Conservation (phyloP, 495 filamentous ascomycete species). For the Penicillium macrosclerotiorum region DNA sequence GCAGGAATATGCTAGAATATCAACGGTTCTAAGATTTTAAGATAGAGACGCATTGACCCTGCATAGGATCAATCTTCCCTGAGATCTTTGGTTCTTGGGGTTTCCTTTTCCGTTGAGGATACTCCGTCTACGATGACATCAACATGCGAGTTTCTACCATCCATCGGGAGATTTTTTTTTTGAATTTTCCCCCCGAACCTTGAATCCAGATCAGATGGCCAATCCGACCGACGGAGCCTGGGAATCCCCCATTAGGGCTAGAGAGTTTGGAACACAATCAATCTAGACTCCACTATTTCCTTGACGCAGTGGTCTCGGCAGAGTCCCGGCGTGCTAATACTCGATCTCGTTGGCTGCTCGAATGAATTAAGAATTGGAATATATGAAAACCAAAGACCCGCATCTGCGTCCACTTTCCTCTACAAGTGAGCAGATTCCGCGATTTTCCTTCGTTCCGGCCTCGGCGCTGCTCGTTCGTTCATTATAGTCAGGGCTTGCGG, state of each 20-base stretch:
- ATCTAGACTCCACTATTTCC: slow-evolving; percentile 4
- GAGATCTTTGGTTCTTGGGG: too few relatives aligned
- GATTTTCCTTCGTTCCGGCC: background rate
- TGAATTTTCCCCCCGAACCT: background rate
- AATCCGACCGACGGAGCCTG: background rate
- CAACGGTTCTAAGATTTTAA: too few relatives aligned
- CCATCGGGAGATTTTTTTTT: too few relatives aligned
- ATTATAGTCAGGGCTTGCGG: slow-evolving; percentile 1
- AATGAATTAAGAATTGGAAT: background rate
- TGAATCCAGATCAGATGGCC: background rate
- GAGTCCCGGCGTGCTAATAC: background rate
- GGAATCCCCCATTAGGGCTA: background rate
- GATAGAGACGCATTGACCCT: too few relatives aligned
- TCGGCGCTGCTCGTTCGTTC: background rate
- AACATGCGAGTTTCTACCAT: too few relatives aligned
- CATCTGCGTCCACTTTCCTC: slow-evolving; percentile 10
- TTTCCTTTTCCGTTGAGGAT: too few relatives aligned
- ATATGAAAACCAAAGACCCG: slow-evolving; percentile 7
- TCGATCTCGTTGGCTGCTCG: slow-evolving; percentile 9
- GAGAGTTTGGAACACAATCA: background rate
- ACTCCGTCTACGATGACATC: too few relatives aligned
- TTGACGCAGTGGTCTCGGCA: background rate
- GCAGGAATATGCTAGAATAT: too few relatives aligned
- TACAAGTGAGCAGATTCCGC: background rate
- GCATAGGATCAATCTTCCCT: too few relatives aligned